These are phyloP conservation scores for Thyridium curvatum DNA, from an alignment of 2,329 filamentous ascomycete species.

Conservation along the genomic window DNA sequence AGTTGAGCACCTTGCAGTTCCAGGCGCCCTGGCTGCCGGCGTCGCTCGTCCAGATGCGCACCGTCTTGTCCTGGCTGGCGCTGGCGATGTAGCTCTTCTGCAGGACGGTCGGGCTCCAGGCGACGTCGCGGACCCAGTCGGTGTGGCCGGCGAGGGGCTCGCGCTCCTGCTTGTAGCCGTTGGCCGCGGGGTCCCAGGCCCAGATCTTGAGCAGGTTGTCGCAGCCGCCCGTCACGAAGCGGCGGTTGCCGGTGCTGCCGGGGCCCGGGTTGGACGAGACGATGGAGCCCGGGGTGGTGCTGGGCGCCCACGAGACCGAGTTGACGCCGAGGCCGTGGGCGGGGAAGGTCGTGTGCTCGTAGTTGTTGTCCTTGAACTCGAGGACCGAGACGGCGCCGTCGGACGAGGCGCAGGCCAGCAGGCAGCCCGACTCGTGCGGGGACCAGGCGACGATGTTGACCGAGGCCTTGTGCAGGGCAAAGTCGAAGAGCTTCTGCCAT, in stretches of 20 bases:
- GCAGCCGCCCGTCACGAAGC: constrained; percentile 91
- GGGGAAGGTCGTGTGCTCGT: constrained; percentile 82
- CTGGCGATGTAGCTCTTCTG: constrained; percentile 96
- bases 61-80: constrained; percentile 93
- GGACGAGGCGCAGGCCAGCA: constrained; percentile 88
- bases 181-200: constrained; percentile 63
- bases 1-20: constrained; percentile 78
- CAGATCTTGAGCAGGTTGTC: constrained; percentile 94
- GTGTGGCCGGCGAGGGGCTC: constrained; percentile 71
- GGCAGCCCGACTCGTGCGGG: constrained; percentile 91
- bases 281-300: constrained; percentile 75
- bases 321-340: constrained; percentile 95
- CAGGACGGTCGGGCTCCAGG: constrained; percentile 92
- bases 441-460: constrained; percentile 98
- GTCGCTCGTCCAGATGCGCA: constrained; percentile 91
- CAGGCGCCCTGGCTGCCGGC: constrained; percentile 63
- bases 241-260: constrained; percentile 55
- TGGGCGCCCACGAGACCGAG: constrained; percentile 90
- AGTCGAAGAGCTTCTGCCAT: constrained; percentile 88
- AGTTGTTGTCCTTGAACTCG: constrained; percentile 92
- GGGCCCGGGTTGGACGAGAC: constrained; percentile 63
- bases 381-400: constrained; percentile 91
- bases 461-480: constrained; percentile 86
- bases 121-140: constrained; percentile 97
- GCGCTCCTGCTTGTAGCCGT: constrained; percentile 56